Evolutionary conservation across 2,329 filamentous ascomycete genomes (phyloP).

Genomic region (Botrytis galanthina): DNA sequence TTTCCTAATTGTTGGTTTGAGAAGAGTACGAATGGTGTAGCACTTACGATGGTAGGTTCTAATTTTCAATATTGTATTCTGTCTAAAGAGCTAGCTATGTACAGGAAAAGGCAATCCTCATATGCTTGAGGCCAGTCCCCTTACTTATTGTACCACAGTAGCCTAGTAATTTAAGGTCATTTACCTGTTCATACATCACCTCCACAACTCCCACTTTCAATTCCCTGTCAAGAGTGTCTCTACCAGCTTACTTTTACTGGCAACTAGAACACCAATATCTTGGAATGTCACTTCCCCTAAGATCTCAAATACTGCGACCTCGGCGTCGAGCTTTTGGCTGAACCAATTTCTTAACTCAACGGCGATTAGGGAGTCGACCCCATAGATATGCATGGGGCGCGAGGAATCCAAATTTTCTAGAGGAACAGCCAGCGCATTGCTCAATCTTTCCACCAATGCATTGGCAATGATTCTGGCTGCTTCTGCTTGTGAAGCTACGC

Average conservation of each 20-base stretch:
- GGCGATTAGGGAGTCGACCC: conserved; percentile 53
- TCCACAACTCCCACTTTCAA: too few relatives aligned
- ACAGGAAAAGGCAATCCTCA: too few relatives aligned
- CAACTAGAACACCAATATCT: neutral
- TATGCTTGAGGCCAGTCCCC: too few relatives aligned
- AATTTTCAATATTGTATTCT: too few relatives aligned
- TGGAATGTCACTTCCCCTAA: conserved; percentile 3
- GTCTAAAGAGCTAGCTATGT: too few relatives aligned
- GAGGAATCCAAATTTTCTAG: conserved; percentile 45
- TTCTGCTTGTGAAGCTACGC: neutral
- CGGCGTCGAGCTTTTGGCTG: conserved; percentile 42
- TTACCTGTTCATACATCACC: too few relatives aligned
- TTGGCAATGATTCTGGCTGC: conserved; percentile 6
- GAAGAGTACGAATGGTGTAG: too few relatives aligned
- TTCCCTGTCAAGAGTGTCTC: too few relatives aligned
- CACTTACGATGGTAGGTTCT: too few relatives aligned
- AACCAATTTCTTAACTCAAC: conserved; percentile 53
- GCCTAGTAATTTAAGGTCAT: too few relatives aligned
- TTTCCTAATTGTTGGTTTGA: too few relatives aligned
- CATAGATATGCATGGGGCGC: conserved; percentile 42
- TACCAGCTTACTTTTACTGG: neutral
- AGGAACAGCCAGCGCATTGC: conserved; percentile 44
- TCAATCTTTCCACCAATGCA: conserved; percentile 41
- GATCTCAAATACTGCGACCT: conserved; percentile 37
- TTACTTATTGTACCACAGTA: too few relatives aligned